Conservation (phyloP, 129 eudicot genomes). For the Arctium lappa region DNA sequence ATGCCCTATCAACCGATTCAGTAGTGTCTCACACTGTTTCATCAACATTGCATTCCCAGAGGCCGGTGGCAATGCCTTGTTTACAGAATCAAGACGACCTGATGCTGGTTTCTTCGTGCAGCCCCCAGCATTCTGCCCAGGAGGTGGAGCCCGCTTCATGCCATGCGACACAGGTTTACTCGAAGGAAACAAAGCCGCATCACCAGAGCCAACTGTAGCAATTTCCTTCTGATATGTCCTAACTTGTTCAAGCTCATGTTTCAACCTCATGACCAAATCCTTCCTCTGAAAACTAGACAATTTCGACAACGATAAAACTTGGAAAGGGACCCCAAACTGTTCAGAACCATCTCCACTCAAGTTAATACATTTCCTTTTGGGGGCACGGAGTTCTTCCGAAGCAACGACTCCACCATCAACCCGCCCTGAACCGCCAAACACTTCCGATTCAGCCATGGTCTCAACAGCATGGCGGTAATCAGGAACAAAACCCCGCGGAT, state of each 20-base stretch:
- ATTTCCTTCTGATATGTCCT: slow-evolving; percentile 49
- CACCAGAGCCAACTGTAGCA: slow-evolving; percentile 23
- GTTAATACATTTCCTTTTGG: slow-evolving; percentile 44
- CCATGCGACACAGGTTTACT: slow-evolving; percentile 37
- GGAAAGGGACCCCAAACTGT: slow-evolving; percentile 60
- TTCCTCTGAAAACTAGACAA: slow-evolving; percentile 62
- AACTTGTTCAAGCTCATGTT: slow-evolving; percentile 64
- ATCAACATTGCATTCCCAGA: slow-evolving; percentile 45
- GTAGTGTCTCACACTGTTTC: slow-evolving; percentile 69
- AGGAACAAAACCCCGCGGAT: slow-evolving; percentile 49
- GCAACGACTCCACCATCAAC: slow-evolving; percentile 47
- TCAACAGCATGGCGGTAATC: slow-evolving; percentile 69
- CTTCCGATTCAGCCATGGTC: slow-evolving; percentile 75
- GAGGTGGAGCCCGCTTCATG: slow-evolving; percentile 37
- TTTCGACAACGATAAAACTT: slow-evolving; percentile 46
- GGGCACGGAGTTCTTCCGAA: slow-evolving; percentile 56
- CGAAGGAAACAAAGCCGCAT: slow-evolving; percentile 28
- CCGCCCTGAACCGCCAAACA: slow-evolving; percentile 61
- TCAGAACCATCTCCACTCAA: slow-evolving; percentile 41
- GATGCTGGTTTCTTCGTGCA: slow-evolving; percentile 34
- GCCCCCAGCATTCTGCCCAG: slow-evolving; percentile 51
- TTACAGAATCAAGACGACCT: slow-evolving; percentile 30
- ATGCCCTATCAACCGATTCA: slow-evolving; percentile 54
- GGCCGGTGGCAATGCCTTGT: slow-evolving; percentile 30
- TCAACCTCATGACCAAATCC: slow-evolving; percentile 51